phyloP scores from a whole-genome alignment of 345 rosid species.

The Crucihimalaya himalaica region DNA sequence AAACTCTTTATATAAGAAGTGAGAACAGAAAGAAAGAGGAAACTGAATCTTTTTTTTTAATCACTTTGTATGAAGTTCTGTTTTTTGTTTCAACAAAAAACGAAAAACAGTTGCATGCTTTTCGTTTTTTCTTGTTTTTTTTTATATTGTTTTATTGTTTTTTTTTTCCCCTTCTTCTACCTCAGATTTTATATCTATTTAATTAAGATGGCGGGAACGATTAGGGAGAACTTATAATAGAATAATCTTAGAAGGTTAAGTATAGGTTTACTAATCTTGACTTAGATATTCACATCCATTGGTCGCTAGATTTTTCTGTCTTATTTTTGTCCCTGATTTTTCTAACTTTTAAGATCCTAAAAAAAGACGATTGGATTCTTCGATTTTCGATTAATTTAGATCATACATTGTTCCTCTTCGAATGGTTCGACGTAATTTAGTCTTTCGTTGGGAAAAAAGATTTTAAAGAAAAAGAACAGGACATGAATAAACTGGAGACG shows the following conservation, averaged over 20 bases:
- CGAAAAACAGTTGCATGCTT: slow-evolving; percentile 43
- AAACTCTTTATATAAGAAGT: slow-evolving; percentile 27
- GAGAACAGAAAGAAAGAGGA: not conserved
- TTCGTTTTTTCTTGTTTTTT: slow-evolving; percentile 37
- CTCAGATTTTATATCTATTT: slow-evolving; percentile 12
- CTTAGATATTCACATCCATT: slow-evolving; percentile 19
- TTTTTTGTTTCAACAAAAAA: slow-evolving; percentile 34
- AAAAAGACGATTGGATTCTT: slow-evolving; percentile 9
- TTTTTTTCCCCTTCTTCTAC: not conserved
- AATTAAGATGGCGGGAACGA: not conserved
- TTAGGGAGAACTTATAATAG: slow-evolving; percentile 30
- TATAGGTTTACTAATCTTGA: slow-evolving; percentile 43
- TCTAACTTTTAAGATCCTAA: slow-evolving; percentile 27
- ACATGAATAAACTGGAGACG: not conserved
- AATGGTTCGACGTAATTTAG: slow-evolving; percentile 7
- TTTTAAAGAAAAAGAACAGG: not conserved
- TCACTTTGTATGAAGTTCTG: not conserved
- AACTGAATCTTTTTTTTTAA: slow-evolving; percentile 7
- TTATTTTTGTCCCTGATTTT: not conserved
- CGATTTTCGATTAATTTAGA: not conserved
- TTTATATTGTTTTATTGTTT: not conserved
- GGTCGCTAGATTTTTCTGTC: slow-evolving; percentile 7
- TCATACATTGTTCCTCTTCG: slow-evolving; percentile 2
- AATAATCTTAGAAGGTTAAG: slow-evolving; percentile 26
- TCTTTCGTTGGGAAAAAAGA: not conserved